phyloP scores from a whole-genome alignment of 208 protist genomes.

The Lotmaria passim region DNA sequence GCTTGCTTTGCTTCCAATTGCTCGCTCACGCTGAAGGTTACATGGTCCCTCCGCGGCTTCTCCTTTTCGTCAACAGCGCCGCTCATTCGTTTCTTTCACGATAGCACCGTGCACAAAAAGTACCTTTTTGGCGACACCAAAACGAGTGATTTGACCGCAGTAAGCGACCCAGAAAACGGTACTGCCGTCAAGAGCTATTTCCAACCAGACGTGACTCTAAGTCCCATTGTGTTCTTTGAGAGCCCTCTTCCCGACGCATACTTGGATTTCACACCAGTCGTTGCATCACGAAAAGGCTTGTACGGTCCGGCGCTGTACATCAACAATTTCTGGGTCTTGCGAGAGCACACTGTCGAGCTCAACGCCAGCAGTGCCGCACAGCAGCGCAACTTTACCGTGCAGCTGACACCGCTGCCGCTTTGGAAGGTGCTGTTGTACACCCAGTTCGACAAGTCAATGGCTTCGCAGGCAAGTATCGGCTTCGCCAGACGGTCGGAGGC shows the following conservation, averaged over 20 bases:
- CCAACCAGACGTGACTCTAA: slow-evolving; percentile 68
- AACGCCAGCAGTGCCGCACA: slow-evolving; percentile 77
- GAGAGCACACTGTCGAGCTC: slow-evolving; percentile 71
- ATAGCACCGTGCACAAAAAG: slow-evolving; percentile 34
- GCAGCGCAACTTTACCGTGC: slow-evolving; percentile 61
- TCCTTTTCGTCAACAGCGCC: slow-evolving; percentile 23
- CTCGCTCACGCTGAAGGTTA: slow-evolving; percentile 26
- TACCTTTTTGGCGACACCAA: slow-evolving; percentile 27
- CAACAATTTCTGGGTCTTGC: slow-evolving; percentile 96
- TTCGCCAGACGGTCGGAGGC: slow-evolving; percentile 46
- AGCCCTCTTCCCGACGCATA: slow-evolving; percentile 53
- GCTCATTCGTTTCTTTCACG: slow-evolving; percentile 31
- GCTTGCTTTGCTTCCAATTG: slow-evolving; percentile 34
- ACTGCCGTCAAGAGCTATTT: slow-evolving; percentile 41
- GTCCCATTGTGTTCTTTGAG: slow-evolving; percentile 76
- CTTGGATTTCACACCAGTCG: slow-evolving; percentile 43
- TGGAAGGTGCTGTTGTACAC: slow-evolving; percentile 80
- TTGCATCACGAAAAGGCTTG: slow-evolving; percentile 30
- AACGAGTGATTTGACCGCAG: not conserved
- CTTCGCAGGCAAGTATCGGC: slow-evolving; percentile 74
- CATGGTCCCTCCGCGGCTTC: slow-evolving; percentile 31
- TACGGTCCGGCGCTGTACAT: slow-evolving; percentile 93
- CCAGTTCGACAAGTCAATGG: slow-evolving; percentile 85
- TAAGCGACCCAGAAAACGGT: not conserved
- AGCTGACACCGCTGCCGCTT: slow-evolving; percentile 43